Conservation (phyloP, 2,329 filamentous ascomycete genomes). For the Aspergillus melleus region DNA sequence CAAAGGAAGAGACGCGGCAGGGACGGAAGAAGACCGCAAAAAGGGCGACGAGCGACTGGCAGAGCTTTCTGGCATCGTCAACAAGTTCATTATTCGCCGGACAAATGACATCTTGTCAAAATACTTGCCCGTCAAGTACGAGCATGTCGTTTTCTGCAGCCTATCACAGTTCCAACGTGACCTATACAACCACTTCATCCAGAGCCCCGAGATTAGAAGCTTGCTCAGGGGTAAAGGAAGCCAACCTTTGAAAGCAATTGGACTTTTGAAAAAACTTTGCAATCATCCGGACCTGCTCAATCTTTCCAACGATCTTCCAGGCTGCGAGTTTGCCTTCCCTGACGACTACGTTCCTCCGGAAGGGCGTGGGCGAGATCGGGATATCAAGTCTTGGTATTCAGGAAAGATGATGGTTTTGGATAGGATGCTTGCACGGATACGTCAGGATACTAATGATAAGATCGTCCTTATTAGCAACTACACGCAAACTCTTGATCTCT, state of each 20-base stretch:
- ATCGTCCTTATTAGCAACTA: constrained; percentile 99
- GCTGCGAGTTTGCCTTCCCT: constrained; percentile 77
- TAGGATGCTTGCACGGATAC: constrained; percentile 93
- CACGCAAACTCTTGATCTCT: constrained; percentile 91
- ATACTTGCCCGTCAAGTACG: constrained; percentile 96
- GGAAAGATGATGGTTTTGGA: constrained; percentile 99
- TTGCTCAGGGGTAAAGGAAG: constrained; percentile 90
- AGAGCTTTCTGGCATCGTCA: constrained; percentile 81
- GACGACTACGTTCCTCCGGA: constrained; percentile 89
- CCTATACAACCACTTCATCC: constrained; percentile 96
- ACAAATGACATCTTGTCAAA: constrained; percentile 98
- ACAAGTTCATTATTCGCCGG: constrained; percentile 96
- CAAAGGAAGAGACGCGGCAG: constrained; percentile 84
- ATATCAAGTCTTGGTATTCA: constrained; percentile 93
- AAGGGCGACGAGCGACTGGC: constrained; percentile 79
- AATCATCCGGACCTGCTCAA: constrained; percentile 95
- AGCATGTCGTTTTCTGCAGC: constrained; percentile 98
- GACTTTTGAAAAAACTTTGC: constrained; percentile 95
- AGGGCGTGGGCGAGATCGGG: constrained; percentile 80
- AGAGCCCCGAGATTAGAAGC: constrained; percentile 90
- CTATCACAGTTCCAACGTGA: constrained; percentile 88
- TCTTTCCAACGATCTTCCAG: constrained; percentile 78
- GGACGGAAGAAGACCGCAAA: constrained; percentile 76
- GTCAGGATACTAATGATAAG: constrained; percentile 96
- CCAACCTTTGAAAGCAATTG: constrained; percentile 94